Base-by-base conservation (phyloP, 805 yeast species). In the Zygosaccharomyces siamensis region DNA sequence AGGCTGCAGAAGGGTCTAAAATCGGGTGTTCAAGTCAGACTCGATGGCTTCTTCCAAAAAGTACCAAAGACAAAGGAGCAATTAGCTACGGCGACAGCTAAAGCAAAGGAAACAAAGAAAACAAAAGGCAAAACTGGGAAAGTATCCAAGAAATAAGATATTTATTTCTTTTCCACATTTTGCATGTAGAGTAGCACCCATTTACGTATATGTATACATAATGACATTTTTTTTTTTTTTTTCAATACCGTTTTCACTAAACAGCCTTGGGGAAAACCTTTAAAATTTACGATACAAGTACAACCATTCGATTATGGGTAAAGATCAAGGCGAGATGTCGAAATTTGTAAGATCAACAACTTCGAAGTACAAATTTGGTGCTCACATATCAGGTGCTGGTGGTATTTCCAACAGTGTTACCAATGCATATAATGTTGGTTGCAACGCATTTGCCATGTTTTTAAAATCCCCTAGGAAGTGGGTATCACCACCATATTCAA, bases 1-100 rank as follows among this genome's bases (percentile, higher is more conserved):
- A 84, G 92, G 66, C 75, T 93, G 58, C 79, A 80, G 56, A 93
- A 93, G 66, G 93, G 89, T 6, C 72, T 87, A 53, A 88, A 88
- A 60, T 74, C 85, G 1, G 92, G 95, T 2, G 85, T 86, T 2
- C 99, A 93, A 65, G 97, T 93, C 5, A 78, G 98, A 57, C 69
- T 92, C 24, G 97, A 93, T 63, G 95, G 96, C 1, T 93, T 93
- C 62, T 93, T 93, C 71, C 80, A 81, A 59, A 88, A 83, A 3
- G 70, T 71, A 30, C 77, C 79, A 6, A 75, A 80, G 50, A 73
- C 79, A n/a, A 69, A 73, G 16, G 76, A 72, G 39, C 72, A 76
- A 60, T 48, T 74, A 28, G 68, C 64, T 6, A 58, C 61, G 2
- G 67, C 68, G 7, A 61, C 66, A 7, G 64, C 61, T 4, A 64